Conservation (phyloP, 768 basidiomycete genomes). For the Lactarius sanguifluus region DNA sequence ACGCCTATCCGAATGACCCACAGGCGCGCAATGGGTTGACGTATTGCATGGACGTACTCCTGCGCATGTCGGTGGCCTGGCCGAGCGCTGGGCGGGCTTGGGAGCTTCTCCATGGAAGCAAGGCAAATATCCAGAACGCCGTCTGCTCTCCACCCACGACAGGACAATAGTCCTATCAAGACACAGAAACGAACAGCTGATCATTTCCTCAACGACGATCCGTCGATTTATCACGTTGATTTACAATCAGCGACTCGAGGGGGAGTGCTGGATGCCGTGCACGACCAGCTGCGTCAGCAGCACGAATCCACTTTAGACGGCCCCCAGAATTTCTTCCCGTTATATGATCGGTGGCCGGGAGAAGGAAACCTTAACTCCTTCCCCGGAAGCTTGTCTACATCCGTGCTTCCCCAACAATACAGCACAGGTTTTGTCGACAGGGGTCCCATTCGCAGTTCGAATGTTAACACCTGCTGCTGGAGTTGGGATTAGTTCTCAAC, state of each 20-base stretch:
- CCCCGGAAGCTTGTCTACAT: slow-evolving; percentile 59
- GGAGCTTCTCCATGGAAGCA: slow-evolving; percentile 67
- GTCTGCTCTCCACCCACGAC: slow-evolving; percentile 10
- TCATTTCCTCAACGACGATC: slow-evolving; percentile 38
- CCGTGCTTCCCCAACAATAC: slow-evolving; percentile 71
- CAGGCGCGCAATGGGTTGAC: slow-evolving; percentile 63
- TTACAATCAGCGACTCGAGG: slow-evolving; percentile 14
- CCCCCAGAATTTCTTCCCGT: slow-evolving; percentile 34
- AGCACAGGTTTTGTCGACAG: slow-evolving; percentile 69
- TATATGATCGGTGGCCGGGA: slow-evolving; percentile 51
- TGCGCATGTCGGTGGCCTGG: slow-evolving; percentile 69
- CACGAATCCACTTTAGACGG: slow-evolving; percentile 11
- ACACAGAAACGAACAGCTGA: slow-evolving; percentile 63
- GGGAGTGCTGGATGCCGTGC: slow-evolving; percentile 21
- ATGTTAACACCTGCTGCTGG: slow-evolving; percentile 6
- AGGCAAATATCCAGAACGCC: slow-evolving; percentile 37
- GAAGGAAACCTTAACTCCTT: slow-evolving; percentile 34
- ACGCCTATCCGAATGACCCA: slow-evolving; percentile 62
- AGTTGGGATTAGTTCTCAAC: slow-evolving; percentile 13
- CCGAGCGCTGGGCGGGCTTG: slow-evolving; percentile 73
- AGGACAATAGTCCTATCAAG: slow-evolving; percentile 30
- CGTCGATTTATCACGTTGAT: slow-evolving; percentile 15
- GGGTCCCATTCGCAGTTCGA: slow-evolving; percentile 31
- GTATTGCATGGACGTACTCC: slow-evolving; percentile 66
- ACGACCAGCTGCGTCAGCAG: slow-evolving; percentile 25